Evolutionary conservation across 441 rosid species (phyloP), one percentile per base, ranked within the genome.

Genomic region (Theobroma grandiflorum): DNA sequence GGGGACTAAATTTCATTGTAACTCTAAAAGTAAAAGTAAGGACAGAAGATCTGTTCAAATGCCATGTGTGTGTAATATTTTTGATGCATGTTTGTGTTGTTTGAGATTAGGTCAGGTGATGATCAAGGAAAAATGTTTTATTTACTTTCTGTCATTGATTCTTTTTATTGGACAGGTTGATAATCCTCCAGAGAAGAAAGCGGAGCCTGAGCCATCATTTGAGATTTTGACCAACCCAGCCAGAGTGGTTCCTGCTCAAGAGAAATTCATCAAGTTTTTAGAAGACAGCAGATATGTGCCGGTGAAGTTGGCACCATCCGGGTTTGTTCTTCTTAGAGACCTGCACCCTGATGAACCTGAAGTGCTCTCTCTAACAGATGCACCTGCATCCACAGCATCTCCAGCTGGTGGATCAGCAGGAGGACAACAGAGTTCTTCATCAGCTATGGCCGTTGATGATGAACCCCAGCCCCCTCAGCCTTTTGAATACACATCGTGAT

Each of bases 381-480:
- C 98, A 26, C 98, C 96, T 37, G 83, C 98, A 38, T 88, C 97
- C 14, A 80, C 94, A 16, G 83, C 87, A 64, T 88, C 95, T 18
- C 85, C 94, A 65, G 90, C 96, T 37, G 82, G 86, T 22, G 94
- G 90, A 61, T 78, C 92, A 63, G 84, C 92, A 4, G 73, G 88
- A 0, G 86, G 90, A 64, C 91, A 89, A 75, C 94, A 91, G 78
- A 84, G 89, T 7, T 84, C 95, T 26, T 86, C 91, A 61, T 87
- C 97, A 3, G 88, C 95, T 69, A 91, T 95, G 96, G 90, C 97
- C 5, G 97, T 94, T 82, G 99, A 94, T 63, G 99, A 95, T 59
- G 99, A 95, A 78, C 98, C 98, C 26, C 96, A 90, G 77, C 99
- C 98, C 4, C 99, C 98, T 63, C 95, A 90, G 79, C 89, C 97